Base-by-base conservation (phyloP, 2,329 filamentous ascomycete genomes). In the Ceratocystis huliohia region DNA sequence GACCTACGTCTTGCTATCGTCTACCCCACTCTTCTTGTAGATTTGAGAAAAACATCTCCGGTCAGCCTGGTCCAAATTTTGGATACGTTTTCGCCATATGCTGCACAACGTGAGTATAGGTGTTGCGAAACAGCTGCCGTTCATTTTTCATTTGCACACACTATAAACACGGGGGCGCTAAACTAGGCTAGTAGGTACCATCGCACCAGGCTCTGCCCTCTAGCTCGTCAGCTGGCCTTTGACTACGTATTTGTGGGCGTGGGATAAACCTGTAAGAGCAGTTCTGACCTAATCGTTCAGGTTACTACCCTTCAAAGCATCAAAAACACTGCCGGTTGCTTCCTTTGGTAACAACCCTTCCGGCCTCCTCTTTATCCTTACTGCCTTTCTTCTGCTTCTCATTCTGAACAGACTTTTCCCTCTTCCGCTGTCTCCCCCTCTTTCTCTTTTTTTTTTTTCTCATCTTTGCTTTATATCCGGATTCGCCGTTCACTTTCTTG, bases 341-440 rank as follows among this genome's bases (percentile, higher is more conserved):
- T 59, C 56, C 8, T 30, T 59, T 59, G 56, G 56, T 13, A 59
- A 59, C 33, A 33, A 20, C 56, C 56, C 22, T 59, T 59, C 56
- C 56, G 56, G 56, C 56, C 56, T 59, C 56, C 56, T 59, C 25
- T 33, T 59, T 59, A 37, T 59, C 28, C 17, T 53, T 28, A 13
- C 20, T 53, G 48, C 28, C 25, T n/a, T 59, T 20, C 17, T 37
- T 28, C 28, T 59, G 56, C 28, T 10, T 37, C 28, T 59, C 56
- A 59, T 59, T 30, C 33, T n/a, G 17, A 17, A 37, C 56, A 33
- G 15, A 56, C 17, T 64, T 63, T 15, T 25, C 2, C 17, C 44
- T 30, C 57, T 53, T 37, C 6, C n/a, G 10, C 20, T 28, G 41
- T 7, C n/a, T n/a, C 25, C n/a, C n/a, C 59, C 48, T 22, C 17